A percentile compares a stretch with the other conserved stretches of the same genome.
Conservation (phyloP, 176 grass and related monocot species). For the Ananas comosus region DNA sequence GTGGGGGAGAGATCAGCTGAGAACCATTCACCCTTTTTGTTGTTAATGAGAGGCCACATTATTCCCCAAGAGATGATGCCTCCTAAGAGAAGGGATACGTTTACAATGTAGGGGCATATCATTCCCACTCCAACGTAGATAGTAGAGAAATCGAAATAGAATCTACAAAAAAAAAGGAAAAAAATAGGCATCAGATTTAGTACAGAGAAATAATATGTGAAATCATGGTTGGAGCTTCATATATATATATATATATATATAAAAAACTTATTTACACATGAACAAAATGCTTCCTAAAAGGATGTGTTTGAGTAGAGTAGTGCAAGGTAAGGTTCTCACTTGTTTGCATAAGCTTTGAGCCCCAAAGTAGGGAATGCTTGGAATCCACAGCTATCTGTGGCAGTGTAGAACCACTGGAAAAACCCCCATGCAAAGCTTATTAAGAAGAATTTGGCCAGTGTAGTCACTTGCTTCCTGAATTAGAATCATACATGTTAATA, state of each 20-base stretch:
- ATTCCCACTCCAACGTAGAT: constrained; percentile 82
- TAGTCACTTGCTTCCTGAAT: constrained; percentile 48
- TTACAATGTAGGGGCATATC: constrained; percentile 88
- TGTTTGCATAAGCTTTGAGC: constrained; percentile 53
- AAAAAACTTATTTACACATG: no score
- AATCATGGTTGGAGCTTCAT: no score
- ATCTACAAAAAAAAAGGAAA: constrained; percentile 25
- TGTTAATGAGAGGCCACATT: constrained; percentile 83
- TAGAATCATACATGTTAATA: not conserved
- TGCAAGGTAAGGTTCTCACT: constrained; percentile 1
- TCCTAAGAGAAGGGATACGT: constrained; percentile 60
- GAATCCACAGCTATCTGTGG: constrained; percentile 49
- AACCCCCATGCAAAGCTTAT: constrained; percentile 58
- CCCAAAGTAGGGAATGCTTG: constrained; percentile 38
- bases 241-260: no score
- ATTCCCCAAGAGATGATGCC: constrained; percentile 79
- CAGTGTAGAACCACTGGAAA: constrained; percentile 78
- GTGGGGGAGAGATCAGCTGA: constrained; percentile 5
- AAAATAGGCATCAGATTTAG: not conserved
- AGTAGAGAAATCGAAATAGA: constrained; percentile 81
- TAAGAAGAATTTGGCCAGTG: constrained; percentile 30
- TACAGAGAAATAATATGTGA: no score
- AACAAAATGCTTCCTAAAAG: no score
- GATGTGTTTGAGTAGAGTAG: not conserved
- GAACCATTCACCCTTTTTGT: constrained; percentile 34